Evolutionary conservation across 2,329 filamentous ascomycete species (phyloP), one percentile per base, ranked within the genome.

Genomic region (Mycosphaerelloides madeirae): DNA sequence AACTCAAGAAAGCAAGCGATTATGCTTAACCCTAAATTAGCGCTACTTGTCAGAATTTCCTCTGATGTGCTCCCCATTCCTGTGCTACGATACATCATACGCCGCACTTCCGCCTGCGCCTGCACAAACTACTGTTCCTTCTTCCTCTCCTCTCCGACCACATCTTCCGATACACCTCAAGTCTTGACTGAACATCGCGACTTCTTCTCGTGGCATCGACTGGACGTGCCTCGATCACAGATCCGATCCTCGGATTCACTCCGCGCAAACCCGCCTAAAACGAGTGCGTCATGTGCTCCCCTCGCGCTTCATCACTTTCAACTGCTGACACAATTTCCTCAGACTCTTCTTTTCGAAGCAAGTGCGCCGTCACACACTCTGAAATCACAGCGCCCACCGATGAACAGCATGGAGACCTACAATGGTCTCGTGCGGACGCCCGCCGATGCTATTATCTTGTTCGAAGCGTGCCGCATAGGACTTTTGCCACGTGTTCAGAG

Each of bases 401-500:
- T 41, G 31, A 13, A 31, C 29, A 28, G 25, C 35, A 97, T 97
- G 91, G 93, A 98, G 73, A 98, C 93, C 36, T 98, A 97, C 65
- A 80, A 91, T 72, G 93, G 93, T 51, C 85, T 87, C 66, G 90
- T 98, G 63, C 87, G 90, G 70, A 94, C 90, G n/a, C 91, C 93
- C 31, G 84, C 83, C 61, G 93, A 98, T 70, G 93, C 93, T 58
- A 96, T 98, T 71, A 90, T 96, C 64, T 77, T 98, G n/a, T 97
- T 98, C 64, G 93, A 97, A 70, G 93, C 93, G 49, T 98, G 91
- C 68, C 80, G 91, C 53, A 76, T 95, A 35, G 93, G 93, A 43
- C 74, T 95, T 38, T 73, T 97, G 37, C 93, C 93, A 22, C 82
- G 93, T 55, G 93, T 98, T 5, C 93, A 97, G 72, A 80, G 93